A percentile compares a stretch with the other conserved stretches of the same genome.
phyloP scores from a whole-genome alignment of 2,329 filamentous ascomycete species.

The Thielaviopsis musarum region DNA sequence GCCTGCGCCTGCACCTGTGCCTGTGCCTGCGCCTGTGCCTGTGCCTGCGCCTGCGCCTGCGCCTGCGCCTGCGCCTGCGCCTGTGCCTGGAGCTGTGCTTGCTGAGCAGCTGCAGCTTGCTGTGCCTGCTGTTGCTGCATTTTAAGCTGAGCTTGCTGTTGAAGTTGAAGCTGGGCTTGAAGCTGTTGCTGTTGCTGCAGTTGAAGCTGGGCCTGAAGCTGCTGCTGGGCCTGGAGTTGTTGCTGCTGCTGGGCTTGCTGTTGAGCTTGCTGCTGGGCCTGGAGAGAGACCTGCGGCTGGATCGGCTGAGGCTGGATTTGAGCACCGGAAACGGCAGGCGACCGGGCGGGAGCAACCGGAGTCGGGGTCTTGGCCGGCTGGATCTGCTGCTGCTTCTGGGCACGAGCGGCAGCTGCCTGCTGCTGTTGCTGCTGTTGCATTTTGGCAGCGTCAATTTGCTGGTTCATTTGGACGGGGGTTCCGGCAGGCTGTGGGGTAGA shows the following conservation, averaged over 20 bases:
- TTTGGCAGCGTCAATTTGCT: conserved; percentile 11
- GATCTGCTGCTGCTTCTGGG: conserved; percentile 6
- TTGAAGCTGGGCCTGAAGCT: conserved; percentile 12
- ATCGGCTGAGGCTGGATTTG: conserved; percentile 12
- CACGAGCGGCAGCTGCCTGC: conserved; percentile 2
- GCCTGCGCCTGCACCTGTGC: conserved; percentile 12
- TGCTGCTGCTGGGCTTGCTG: background rate
- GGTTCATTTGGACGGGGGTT: background rate
- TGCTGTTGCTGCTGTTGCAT: conserved; percentile 10
- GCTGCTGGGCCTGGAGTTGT: conserved; percentile 6
- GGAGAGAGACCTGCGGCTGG: conserved; percentile 14
- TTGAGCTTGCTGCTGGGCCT: background rate
- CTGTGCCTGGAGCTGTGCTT: background rate
- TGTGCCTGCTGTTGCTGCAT: conserved; percentile 12
- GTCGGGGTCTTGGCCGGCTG: conserved; percentile 9
- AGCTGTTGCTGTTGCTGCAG: conserved; percentile 17
- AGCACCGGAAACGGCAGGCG: conserved; percentile 1
- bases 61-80: conserved; percentile 13
- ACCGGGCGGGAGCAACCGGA: background rate
- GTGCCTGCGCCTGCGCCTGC: conserved; percentile 12
- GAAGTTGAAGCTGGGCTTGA: conserved; percentile 6
- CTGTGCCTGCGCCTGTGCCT: conserved; percentile 13
- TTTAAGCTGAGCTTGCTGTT: background rate
- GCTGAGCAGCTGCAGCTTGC: conserved; percentile 13
- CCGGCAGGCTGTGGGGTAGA: conserved; percentile 1